A percentile compares a stretch with the other conserved stretches of the same genome.
Conservation (phyloP, 805 yeast species). For the Barnettozyma vustinii region DNA sequence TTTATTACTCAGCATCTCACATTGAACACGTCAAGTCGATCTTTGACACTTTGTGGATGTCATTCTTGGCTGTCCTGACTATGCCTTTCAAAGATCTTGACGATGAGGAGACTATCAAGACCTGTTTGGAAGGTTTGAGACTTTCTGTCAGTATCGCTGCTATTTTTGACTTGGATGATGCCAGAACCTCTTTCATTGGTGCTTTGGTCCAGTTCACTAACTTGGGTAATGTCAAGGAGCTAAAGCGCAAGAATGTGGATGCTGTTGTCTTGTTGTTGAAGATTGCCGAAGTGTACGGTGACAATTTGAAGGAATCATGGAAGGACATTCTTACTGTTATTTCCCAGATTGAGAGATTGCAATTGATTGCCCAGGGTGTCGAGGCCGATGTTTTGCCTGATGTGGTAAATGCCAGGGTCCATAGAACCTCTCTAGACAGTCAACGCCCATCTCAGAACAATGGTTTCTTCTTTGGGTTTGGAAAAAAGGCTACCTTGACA, state of each 20-base stretch:
- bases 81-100: slow-evolving; percentile 90
- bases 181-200: slow-evolving; percentile 83
- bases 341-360: slow-evolving; percentile 88
- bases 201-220: slow-evolving; percentile 86
- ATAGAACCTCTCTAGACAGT: slow-evolving; percentile 48
- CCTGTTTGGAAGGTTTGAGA: slow-evolving; percentile 81
- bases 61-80: slow-evolving; percentile 87
- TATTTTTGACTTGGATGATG: slow-evolving; percentile 75
- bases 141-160: slow-evolving; percentile 80
- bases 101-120: slow-evolving; percentile 60
- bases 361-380: slow-evolving; percentile 80
- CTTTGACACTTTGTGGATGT: slow-evolving; percentile 96
- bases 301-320: slow-evolving; percentile 74
- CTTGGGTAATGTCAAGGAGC: slow-evolving; percentile 70
- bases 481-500: slow-evolving; percentile 48
- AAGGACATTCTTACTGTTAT: slow-evolving; percentile 71
- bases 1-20: slow-evolving; percentile 78
- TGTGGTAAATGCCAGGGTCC: slow-evolving; percentile 61
- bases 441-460: slow-evolving; percentile 31
- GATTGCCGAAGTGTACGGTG: slow-evolving; percentile 77
- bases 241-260: slow-evolving; percentile 72
- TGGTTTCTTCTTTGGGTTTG: slow-evolving; percentile 54
- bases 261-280: slow-evolving; percentile 74
- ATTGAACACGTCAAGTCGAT: slow-evolving; percentile 89
- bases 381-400: slow-evolving; percentile 84